Percentiles rank a stretch among this genome's conserved stretches.
Evolutionary conservation across 1,139 yeast species (phyloP).

Genomic region (Suhomyces bokatorum): DNA sequence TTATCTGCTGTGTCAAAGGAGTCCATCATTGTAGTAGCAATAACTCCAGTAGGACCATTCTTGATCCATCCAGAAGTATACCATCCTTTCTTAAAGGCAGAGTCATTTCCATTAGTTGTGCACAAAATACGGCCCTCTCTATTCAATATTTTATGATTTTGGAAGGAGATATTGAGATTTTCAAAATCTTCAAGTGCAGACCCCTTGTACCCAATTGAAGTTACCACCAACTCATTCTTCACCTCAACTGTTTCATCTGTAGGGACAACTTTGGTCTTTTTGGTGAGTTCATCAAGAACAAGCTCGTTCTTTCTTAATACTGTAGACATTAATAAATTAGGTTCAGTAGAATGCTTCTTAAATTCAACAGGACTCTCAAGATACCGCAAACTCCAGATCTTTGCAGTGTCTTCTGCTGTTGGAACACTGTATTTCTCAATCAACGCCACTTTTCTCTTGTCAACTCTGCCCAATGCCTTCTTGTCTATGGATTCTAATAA

Average conservation of each 20-base stretch:
- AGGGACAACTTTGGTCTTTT: slow-evolving; percentile 40
- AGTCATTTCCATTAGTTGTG: slow-evolving; percentile 21
- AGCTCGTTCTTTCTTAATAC: slow-evolving; percentile 51
- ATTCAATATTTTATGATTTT: slow-evolving; percentile 61
- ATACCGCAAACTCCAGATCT: slow-evolving; percentile 70
- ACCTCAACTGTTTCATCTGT: slow-evolving; percentile 40
- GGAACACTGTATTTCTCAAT: slow-evolving; percentile 54
- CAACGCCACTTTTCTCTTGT: slow-evolving; percentile 67
- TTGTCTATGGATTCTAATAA: slow-evolving; percentile 44
- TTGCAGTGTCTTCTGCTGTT: slow-evolving; percentile 20
- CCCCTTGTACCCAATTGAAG: slow-evolving; percentile 85
- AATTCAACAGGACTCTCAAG: slow-evolving; percentile 66
- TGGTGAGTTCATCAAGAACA: slow-evolving; percentile 30
- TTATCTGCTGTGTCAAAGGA: slow-evolving; percentile 73
- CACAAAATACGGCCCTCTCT: slow-evolving; percentile 57
- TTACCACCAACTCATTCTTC: slow-evolving; percentile 67
- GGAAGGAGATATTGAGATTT: slow-evolving; percentile 56
- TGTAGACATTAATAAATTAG: slow-evolving; percentile 40
- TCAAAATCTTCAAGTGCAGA: slow-evolving; percentile 58
- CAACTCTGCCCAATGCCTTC: slow-evolving; percentile 56
- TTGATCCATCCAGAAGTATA: slow-evolving; percentile 94
- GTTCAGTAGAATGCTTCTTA: slow-evolving; percentile 24
- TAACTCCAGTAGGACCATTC: slow-evolving; percentile 87
- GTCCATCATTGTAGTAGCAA: slow-evolving; percentile 88
- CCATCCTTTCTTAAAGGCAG: slow-evolving; percentile 47